phyloP scores from a whole-genome alignment of 768 basidiomycete species.

The Boletus tomentosulus region DNA sequence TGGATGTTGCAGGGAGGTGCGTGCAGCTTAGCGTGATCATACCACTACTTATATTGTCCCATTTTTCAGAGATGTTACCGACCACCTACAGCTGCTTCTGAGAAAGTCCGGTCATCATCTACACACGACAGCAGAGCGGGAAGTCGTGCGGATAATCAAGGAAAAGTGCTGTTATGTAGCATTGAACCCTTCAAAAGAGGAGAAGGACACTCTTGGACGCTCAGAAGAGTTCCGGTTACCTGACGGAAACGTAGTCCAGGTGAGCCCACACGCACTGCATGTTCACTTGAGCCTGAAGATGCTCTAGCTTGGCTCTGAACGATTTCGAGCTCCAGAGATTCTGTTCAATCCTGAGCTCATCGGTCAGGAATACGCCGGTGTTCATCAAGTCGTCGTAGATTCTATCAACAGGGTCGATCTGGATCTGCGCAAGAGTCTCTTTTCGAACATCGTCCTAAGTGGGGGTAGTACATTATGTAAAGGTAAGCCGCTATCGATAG shows the following conservation, averaged over 20 bases:
- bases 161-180: constrained; percentile 98
- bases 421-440: constrained; percentile 91
- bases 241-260: constrained; percentile 92
- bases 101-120: constrained; percentile 93
- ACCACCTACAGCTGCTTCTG: constrained; percentile 89
- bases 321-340: constrained; percentile 96
- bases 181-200: constrained; percentile 88
- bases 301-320: constrained; percentile 82
- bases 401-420: constrained; percentile 95
- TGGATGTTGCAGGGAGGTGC: constrained; percentile 94
- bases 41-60: not conserved
- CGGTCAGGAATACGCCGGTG: constrained; percentile 93
- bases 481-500: constrained; percentile 51
- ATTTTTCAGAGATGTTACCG: constrained; percentile 81
- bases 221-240: constrained; percentile 89
- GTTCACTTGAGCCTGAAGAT: constrained; percentile 11
- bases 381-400: constrained; percentile 98
- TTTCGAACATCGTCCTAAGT: constrained; percentile 94
- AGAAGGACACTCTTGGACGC: constrained; percentile 79
- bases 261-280: constrained; percentile 32
- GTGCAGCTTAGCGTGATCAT: constrained; percentile 10
- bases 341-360: constrained; percentile 97
- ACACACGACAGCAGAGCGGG: constrained; percentile 94
- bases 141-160: constrained; percentile 95
- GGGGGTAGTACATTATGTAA: constrained; percentile 94